These are phyloP conservation scores for Calonectria fujianensis DNA, from an alignment of 2,329 filamentous ascomycete species.

Conservation along the genomic window DNA sequence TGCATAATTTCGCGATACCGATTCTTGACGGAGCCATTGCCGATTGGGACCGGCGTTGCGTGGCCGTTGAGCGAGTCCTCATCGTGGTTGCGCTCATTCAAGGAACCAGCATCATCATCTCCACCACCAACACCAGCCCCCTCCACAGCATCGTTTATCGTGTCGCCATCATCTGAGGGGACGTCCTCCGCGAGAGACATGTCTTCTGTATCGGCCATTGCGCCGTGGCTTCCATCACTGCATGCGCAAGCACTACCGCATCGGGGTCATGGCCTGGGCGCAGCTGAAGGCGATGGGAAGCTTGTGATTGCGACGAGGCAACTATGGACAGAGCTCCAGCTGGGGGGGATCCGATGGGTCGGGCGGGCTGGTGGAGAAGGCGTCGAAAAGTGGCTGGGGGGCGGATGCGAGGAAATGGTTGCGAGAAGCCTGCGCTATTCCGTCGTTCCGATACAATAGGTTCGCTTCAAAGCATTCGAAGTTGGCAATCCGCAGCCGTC, in stretches of 20 bases:
- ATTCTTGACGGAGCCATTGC: slow-evolving; percentile 58
- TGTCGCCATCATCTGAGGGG: slow-evolving; percentile 65
- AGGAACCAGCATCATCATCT: slow-evolving; percentile 42
- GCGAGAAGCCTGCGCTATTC: not conserved
- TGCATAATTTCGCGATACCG: slow-evolving; percentile 68
- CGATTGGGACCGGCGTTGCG: slow-evolving; percentile 47
- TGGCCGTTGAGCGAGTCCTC: slow-evolving; percentile 44
- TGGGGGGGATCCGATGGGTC: slow-evolving; percentile 34
- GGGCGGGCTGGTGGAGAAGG: not conserved
- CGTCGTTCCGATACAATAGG: slow-evolving; percentile 2
- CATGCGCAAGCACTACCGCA: slow-evolving; percentile 54
- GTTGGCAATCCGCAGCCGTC: slow-evolving; percentile 39
- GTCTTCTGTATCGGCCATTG: slow-evolving; percentile 71
- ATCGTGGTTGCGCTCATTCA: slow-evolving; percentile 41
- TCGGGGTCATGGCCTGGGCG: slow-evolving; percentile 54
- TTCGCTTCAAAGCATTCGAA: slow-evolving; percentile 24
- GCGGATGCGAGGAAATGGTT: slow-evolving; percentile 12
- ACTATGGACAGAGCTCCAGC: slow-evolving; percentile 50
- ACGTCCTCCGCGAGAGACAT: slow-evolving; percentile 63
- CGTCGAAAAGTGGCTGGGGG: slow-evolving; percentile 13
- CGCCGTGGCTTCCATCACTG: slow-evolving; percentile 64
- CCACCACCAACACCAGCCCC: slow-evolving; percentile 46
- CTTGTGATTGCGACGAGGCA: slow-evolving; percentile 48
- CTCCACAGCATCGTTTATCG: slow-evolving; percentile 53
- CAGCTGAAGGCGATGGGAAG: slow-evolving; percentile 39